phyloP scores from a whole-genome alignment of 768 basidiomycete genomes.

The Mycena rosella region DNA sequence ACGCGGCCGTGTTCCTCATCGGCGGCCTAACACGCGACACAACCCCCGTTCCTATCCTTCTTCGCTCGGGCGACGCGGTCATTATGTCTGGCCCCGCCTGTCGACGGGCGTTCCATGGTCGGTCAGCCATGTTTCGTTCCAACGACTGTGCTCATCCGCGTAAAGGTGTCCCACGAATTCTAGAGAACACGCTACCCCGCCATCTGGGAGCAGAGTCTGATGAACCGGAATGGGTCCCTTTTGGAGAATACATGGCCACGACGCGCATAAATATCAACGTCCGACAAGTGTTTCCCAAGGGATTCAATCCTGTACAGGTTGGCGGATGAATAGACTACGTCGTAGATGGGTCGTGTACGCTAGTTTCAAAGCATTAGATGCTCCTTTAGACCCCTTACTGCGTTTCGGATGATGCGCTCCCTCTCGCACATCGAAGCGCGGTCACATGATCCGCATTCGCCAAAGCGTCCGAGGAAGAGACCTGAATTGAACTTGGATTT shows the following conservation, averaged over 20 bases:
- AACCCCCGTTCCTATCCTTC: slow-evolving; percentile 82
- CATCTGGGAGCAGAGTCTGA: slow-evolving; percentile 59
- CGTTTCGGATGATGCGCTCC: too few relatives aligned
- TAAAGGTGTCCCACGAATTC: slow-evolving; percentile 86
- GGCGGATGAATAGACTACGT: neutral
- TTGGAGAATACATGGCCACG: slow-evolving; percentile 71
- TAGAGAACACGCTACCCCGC: slow-evolving; percentile 83
- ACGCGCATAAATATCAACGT: slow-evolving; percentile 94
- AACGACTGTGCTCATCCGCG: neutral
- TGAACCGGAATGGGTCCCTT: slow-evolving; percentile 68
- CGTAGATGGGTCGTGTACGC: too few relatives aligned
- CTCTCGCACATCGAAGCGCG: too few relatives aligned
- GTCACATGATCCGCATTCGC: too few relatives aligned
- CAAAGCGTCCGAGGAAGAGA: too few relatives aligned
- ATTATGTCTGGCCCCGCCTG: slow-evolving; percentile 93
- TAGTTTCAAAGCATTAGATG: too few relatives aligned
- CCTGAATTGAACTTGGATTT: too few relatives aligned
- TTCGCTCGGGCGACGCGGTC: slow-evolving; percentile 92
- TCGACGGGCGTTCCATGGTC: slow-evolving; percentile 93
- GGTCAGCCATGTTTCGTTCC: slow-evolving; percentile 35
- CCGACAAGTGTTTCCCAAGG: slow-evolving; percentile 87
- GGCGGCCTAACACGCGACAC: slow-evolving; percentile 85
- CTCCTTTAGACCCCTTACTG: too few relatives aligned
- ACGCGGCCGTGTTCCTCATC: slow-evolving; percentile 90
- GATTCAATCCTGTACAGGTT: slow-evolving; percentile 56